Evolutionary conservation across 805 yeast species (phyloP), one percentile per base, ranked within the genome.

Genomic region (Phaffomyces antillensis): DNA sequence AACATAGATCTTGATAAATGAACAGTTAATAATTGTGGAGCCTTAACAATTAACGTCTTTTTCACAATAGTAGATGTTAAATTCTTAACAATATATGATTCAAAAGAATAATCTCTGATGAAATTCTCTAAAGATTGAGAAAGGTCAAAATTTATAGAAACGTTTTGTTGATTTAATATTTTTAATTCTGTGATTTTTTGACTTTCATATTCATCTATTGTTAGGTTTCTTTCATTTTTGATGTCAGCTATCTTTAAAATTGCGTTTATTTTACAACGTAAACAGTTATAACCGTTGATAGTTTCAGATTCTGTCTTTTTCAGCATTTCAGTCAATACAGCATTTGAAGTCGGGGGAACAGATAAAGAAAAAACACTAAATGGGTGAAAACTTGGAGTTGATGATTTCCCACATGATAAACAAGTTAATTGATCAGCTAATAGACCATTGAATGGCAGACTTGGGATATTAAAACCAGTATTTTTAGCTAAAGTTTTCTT

Each of bases 1-100:
- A 75, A 89, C 36, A 84, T 74, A 0, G 97, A 90, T 54, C 98
- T 71, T 10, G 96, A 87, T 36, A 93, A 64, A 61, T 91, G 98
- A n/a, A 91, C 65, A 0, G 86, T 76, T 41, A 93, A 69, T 7
- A 86, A 66, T 44, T 75, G 71, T 0, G 99, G 97, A 5, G 86
- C 76, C 44, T 73, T 72, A 12, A 77, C 70, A 36, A 88, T 72
- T 23, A 72, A 70, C 0, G 82, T 77, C 49, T 73, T 75, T 57
- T 86, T 85, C 30, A 79, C 75, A 6, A 91, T 87, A 0, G 81
- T 76, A 1, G 91, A 76, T 37, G 77, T 75, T 4, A 86, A 58
- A 10, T 63, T 55, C 23, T 70, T 64, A 2, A 79, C 62, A 34
- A 68, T 68, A 40, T 75, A 63, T 0, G 75, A 75, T 9, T 62